These are phyloP conservation scores for Chrysanthemum lavandulifolium DNA, from an alignment of 129 eudicot genomes.

Conservation along the genomic window DNA sequence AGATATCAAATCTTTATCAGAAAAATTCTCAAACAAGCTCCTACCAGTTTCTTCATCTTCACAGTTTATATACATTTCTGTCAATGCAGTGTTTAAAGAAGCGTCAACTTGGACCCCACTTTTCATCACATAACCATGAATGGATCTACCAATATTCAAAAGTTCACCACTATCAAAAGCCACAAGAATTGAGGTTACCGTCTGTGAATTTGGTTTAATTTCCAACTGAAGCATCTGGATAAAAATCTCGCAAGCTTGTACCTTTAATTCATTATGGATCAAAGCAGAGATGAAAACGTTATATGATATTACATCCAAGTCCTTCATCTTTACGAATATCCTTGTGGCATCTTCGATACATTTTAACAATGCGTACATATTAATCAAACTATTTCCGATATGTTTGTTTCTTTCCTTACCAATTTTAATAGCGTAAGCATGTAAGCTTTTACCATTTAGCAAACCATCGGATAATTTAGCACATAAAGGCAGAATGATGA, in stretches of 20 bases:
- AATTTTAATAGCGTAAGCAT: constrained; percentile 44
- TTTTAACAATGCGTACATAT: constrained; percentile 36
- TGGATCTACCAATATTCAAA: constrained; percentile 39
- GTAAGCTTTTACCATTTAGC: constrained; percentile 42
- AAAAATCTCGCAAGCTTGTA: constrained; percentile 43
- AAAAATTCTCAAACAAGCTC: constrained; percentile 39
- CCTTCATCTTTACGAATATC: constrained; percentile 28
- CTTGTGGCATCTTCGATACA: constrained; percentile 36
- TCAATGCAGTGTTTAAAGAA: constrained; percentile 45
- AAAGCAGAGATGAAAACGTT: constrained; percentile 45
- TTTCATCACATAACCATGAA: constrained; percentile 53
- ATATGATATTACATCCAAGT: constrained; percentile 42
- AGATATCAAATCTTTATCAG: constrained; percentile 44
- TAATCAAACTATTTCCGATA: constrained; percentile 43
- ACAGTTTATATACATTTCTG: constrained; percentile 65
- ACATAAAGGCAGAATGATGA: constrained; percentile 38
- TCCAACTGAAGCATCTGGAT: constrained; percentile 36
- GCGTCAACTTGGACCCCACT: constrained; percentile 34
- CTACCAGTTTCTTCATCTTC: constrained; percentile 40
- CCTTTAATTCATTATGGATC: constrained; percentile 28
- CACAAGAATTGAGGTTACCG: constrained; percentile 37
- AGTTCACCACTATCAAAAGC: constrained; percentile 23
- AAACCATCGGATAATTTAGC: constrained; percentile 35
- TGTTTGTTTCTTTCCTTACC: constrained; percentile 38
- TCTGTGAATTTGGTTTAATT: constrained; percentile 46